phyloP scores from a whole-genome alignment of 768 basidiomycete genomes.

The Lentinula sp. region DNA sequence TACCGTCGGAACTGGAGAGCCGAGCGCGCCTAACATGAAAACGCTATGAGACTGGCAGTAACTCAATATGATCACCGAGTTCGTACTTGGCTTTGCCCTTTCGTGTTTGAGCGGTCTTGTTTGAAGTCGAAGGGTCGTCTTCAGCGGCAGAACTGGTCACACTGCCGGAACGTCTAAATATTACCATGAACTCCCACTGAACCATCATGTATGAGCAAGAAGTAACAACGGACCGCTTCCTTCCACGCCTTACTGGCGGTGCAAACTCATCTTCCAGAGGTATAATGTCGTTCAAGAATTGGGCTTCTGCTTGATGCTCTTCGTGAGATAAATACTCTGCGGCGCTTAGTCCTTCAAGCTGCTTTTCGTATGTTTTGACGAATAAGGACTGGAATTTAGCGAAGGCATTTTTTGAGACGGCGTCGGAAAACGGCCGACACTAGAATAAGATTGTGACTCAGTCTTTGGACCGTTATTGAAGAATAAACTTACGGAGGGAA shows the following conservation, averaged over 20 bases:
- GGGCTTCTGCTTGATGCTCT: conserved; percentile 60
- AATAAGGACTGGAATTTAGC: neutral
- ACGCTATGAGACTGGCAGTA: neutral
- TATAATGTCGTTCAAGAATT: conserved; percentile 67
- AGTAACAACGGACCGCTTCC: conserved; percentile 34
- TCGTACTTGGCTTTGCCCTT: conserved; percentile 38
- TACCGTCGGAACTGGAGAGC: conserved; percentile 46
- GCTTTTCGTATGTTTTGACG: neutral
- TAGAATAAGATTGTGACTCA: conserved; percentile 37
- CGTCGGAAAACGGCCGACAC: neutral
- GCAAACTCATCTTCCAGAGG: conserved; percentile 56
- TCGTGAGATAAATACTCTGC: conserved; percentile 45
- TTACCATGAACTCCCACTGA: neutral
- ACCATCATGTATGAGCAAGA: neutral
- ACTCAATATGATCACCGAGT: neutral
- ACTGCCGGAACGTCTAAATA: conserved; percentile 52
- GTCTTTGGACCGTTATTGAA: neutral
- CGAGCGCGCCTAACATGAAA: conserved; percentile 40
- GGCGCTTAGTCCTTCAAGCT: neutral
- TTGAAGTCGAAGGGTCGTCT: conserved; percentile 31
- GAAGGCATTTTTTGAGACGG: conserved; percentile 1
- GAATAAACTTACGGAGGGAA: conserved; percentile 43
- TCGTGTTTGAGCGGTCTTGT: conserved; percentile 22
- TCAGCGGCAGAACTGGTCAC: conserved; percentile 40
- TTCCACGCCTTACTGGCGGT: conserved; percentile 35